Base-by-base conservation (phyloP, 129 eudicot genomes). In the Gnaphalium uliginosum region DNA sequence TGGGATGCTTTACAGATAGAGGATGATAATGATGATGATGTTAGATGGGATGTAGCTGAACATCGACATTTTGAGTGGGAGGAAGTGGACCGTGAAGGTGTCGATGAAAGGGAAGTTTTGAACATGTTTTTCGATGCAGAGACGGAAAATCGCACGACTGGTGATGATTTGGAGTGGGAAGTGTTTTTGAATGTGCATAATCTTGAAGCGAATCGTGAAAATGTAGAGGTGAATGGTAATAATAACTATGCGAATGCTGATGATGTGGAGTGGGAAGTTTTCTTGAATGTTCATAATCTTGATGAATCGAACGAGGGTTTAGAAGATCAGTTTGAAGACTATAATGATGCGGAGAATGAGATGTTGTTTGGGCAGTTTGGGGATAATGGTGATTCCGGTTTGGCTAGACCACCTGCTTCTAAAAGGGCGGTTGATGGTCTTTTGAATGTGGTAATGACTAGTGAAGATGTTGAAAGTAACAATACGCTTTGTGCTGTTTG, bases 351-450 rank as follows among this genome's bases (percentile, higher is more conserved):
- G 0, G 89, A 84, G 68, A 72, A 89, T 29, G 96, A 80, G 21
- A 70, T 85, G 81, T 66, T 86, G 54, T 86, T 89, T 78, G 91
- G 83, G 53, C 91, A 82, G 83, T 86, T 89, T 76, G 84, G 59
- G 8, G 96, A 89, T 22, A 65, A 79, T 25, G 88, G 81, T 23
- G 73, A 78, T 22, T 62, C 75, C 0, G 24, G 29, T 27, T 23
- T 85, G 75, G 83, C 86, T 22, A 82, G 68, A 22, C 92, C 96
- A 11, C 92, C 96, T 5, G 90, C 96, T 76, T 81, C 96, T 5
- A 82, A 85, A 63, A 56, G 27, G 21, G 88, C 66, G 2, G 83
- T 87, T 32, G 85, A 85, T 48, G 66, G 78, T 66, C 88, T 90
- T 65, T 39, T 77, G 39, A 73, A 53, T 5, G 84, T 85, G 74